Percentiles rank a stretch among this genome's conserved stretches.
These are phyloP conservation scores for Fusarium sp. DNA, from an alignment of 2,329 filamentous ascomycete genomes.

Conservation along the genomic window DNA sequence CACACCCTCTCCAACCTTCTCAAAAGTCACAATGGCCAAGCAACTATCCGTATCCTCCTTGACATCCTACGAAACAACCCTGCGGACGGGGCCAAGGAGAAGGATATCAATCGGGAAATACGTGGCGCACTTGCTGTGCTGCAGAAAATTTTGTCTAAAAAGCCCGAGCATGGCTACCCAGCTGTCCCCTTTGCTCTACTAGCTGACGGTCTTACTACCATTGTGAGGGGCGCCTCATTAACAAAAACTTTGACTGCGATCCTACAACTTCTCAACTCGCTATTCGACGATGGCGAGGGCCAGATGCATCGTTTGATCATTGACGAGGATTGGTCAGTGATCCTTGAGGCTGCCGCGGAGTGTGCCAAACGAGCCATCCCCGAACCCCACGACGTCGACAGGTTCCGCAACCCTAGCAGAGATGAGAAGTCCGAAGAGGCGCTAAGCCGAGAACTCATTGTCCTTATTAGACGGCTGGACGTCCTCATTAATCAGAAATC, in stretches of 20 bases:
- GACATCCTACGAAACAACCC: slow-evolving; percentile 71
- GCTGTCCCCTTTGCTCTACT: slow-evolving; percentile 71
- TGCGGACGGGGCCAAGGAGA: slow-evolving; percentile 62
- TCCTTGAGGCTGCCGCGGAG: slow-evolving; percentile 72
- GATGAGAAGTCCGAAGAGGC: slow-evolving; percentile 55
- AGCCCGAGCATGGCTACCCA: slow-evolving; percentile 73
- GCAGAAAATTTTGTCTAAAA: slow-evolving; percentile 74
- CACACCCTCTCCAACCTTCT: slow-evolving; percentile 79
- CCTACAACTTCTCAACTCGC: slow-evolving; percentile 68
- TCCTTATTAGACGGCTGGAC: slow-evolving; percentile 67
- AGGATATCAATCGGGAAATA: slow-evolving; percentile 69
- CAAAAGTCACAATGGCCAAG: slow-evolving; percentile 81
- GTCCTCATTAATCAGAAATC: slow-evolving; percentile 60
- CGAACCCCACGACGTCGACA: slow-evolving; percentile 48
- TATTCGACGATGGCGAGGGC: slow-evolving; percentile 68
- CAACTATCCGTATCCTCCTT: slow-evolving; percentile 76
- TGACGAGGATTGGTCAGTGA: slow-evolving; percentile 77
- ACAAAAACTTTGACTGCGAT: slow-evolving; percentile 64
- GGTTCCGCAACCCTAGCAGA: slow-evolving; percentile 39
- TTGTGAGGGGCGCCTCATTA: slow-evolving; percentile 62
- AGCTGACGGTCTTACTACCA: slow-evolving; percentile 70
- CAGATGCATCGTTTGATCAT: slow-evolving; percentile 70
- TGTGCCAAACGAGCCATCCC: slow-evolving; percentile 61
- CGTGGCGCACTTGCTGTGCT: slow-evolving; percentile 76
- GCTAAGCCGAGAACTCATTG: slow-evolving; percentile 61